A percentile compares a stretch with the other conserved stretches of the same genome.
phyloP scores from a whole-genome alignment of 768 basidiomycete genomes.

The Boletus reticuloceps region DNA sequence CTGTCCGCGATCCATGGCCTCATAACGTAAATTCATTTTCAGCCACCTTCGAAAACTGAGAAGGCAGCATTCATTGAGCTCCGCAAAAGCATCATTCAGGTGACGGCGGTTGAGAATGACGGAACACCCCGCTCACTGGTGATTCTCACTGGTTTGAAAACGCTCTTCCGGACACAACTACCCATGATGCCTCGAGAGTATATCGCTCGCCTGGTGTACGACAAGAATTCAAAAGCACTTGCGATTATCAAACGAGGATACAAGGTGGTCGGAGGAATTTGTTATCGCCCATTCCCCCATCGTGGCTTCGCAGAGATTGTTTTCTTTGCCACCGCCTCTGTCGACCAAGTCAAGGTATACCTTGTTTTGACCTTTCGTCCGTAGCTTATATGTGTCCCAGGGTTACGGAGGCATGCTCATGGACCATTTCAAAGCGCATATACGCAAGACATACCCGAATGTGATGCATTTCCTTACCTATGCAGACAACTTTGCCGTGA shows the following conservation, averaged over 20 bases:
- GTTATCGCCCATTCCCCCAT: constrained; percentile 93
- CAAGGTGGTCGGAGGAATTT: constrained; percentile 97
- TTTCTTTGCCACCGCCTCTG: constrained; percentile 95
- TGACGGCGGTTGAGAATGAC: constrained; percentile 85
- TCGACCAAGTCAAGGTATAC: constrained; percentile 93
- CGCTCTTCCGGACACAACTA: constrained; percentile 93
- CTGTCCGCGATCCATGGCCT: not conserved
- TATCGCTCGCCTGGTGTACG: constrained; percentile 93
- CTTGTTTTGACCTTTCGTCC: not conserved
- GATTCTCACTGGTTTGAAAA: constrained; percentile 92
- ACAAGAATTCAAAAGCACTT: constrained; percentile 86
- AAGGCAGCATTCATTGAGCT: constrained; percentile 81
- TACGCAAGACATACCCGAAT: constrained; percentile 74
- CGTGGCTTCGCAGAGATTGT: constrained; percentile 97
- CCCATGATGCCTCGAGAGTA: constrained; percentile 99
- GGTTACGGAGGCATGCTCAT: constrained; percentile 98
- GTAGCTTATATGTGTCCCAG: constrained; percentile 38
- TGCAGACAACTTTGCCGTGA: constrained; percentile 98
- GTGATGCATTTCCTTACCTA: constrained; percentile 98
- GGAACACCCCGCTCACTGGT: constrained; percentile 70
- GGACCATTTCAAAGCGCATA: constrained; percentile 96
- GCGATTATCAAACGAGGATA: constrained; percentile 94
- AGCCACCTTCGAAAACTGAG: constrained; percentile 61
- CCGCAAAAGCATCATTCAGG: constrained; percentile 76
- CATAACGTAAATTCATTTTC: constrained; percentile 8